Percentiles rank a stretch among this genome's conserved stretches.
These are phyloP conservation scores for Marasmius fiardii DNA, from an alignment of 1,284 basidiomycete genomes.

Conservation along the genomic window DNA sequence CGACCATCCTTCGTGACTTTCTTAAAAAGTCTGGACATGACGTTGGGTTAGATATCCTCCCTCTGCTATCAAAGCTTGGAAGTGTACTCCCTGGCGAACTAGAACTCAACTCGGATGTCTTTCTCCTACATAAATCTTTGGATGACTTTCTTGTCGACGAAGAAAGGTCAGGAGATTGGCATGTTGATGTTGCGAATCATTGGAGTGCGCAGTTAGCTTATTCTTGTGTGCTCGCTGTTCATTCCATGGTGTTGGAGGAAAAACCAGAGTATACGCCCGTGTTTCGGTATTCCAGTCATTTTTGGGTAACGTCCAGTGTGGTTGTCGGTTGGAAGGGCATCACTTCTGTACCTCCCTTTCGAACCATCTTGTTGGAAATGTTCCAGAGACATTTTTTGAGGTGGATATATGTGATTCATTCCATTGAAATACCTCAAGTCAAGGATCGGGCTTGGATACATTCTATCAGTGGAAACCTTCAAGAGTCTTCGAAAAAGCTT, in stretches of 20 bases:
- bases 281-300: too few relatives aligned
- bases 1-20: background rate
- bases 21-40: background rate
- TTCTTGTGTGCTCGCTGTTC: background rate
- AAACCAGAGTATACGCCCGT: background rate
- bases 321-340: too few relatives aligned
- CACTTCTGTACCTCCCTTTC: too few relatives aligned
- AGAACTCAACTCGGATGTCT: background rate
- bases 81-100: background rate
- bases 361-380: too few relatives aligned
- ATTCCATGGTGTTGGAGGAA: too few relatives aligned
- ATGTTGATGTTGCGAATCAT: conserved; percentile 1
- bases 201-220: background rate
- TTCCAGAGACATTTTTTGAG: too few relatives aligned
- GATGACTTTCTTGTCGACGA: conserved; percentile 7
- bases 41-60: background rate
- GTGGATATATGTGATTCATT: too few relatives aligned
- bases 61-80: background rate
- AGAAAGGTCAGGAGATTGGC: background rate
- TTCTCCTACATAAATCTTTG: conserved; percentile 6
- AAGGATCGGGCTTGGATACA: too few relatives aligned
- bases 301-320: too few relatives aligned
- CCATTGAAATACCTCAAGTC: too few relatives aligned
- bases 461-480: too few relatives aligned
- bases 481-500: too few relatives aligned